Conservation (phyloP, 2,329 filamentous ascomycete species). For the Paraphaeosphaeria sporulosa region DNA sequence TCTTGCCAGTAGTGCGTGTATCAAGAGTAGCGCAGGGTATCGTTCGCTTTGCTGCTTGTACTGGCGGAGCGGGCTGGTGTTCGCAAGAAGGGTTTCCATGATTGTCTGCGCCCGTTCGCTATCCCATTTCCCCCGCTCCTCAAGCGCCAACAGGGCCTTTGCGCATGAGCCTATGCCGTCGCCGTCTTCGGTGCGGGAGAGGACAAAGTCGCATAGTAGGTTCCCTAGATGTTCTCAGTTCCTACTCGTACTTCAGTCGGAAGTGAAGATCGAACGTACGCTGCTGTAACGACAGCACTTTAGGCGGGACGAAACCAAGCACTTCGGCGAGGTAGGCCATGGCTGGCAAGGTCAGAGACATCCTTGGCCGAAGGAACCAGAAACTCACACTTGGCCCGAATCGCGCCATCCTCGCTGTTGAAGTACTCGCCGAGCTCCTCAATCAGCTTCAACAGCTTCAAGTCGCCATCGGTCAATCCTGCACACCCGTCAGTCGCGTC, state of each 20-base stretch:
- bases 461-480: constrained; percentile 67
- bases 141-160: constrained; percentile 65
- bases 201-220: constrained; percentile 68
- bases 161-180: constrained; percentile 65
- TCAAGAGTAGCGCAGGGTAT: constrained; percentile 67
- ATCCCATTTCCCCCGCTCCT: constrained; percentile 67
- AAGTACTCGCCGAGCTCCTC: constrained; percentile 72
- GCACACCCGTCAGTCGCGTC: constrained; percentile 25
- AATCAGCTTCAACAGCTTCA: constrained; percentile 68
- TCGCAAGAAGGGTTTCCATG: constrained; percentile 58
- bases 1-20: constrained; percentile 68
- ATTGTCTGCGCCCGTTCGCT: constrained; percentile 62
- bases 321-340: constrained; percentile 62
- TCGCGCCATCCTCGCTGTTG: constrained; percentile 68
- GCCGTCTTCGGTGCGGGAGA: constrained; percentile 66
- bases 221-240: constrained; percentile 62
- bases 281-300: constrained; percentile 67
- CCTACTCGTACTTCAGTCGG: background rate
- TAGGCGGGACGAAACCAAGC: constrained; percentile 59
- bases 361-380: constrained; percentile 35
- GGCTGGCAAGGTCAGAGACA: constrained; percentile 38
- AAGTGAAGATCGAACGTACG: constrained; percentile 42
- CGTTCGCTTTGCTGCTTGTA: constrained; percentile 68
- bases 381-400: constrained; percentile 64
- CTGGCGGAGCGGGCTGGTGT: constrained; percentile 66